phyloP scores from a whole-genome alignment of 495 filamentous ascomycete genomes.

The Hypoxylon subgilvum region DNA sequence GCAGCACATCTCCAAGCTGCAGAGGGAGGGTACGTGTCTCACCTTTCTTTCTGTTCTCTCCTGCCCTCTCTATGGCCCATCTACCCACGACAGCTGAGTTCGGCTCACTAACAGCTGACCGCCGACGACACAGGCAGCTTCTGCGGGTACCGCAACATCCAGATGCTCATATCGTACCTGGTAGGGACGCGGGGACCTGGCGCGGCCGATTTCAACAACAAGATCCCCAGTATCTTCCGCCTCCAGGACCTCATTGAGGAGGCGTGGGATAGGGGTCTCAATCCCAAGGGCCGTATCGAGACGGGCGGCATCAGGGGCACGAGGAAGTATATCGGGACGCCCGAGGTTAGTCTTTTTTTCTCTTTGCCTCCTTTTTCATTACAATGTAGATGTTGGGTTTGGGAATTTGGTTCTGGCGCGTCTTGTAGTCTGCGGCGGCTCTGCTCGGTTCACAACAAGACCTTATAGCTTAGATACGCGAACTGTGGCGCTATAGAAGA shows the following conservation, averaged over 20 bases:
- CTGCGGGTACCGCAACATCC: constrained; percentile 97
- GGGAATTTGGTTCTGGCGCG: too few relatives aligned
- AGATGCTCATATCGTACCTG: constrained; percentile 88
- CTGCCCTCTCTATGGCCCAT: neutral
- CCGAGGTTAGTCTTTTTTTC: constrained; percentile 67
- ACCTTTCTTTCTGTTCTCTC: neutral
- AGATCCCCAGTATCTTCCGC: constrained; percentile 77
- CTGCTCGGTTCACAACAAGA: too few relatives aligned
- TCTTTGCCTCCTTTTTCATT: neutral
- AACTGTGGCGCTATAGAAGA: too few relatives aligned
- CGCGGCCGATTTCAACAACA: constrained; percentile 61
- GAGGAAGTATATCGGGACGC: constrained; percentile 93
- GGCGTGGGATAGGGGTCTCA: constrained; percentile 89
- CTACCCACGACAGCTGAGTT: neutral
- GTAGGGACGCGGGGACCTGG: constrained; percentile 62
- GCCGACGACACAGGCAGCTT: constrained; percentile 69
- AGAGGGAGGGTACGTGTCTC: constrained; percentile 60
- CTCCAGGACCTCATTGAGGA: constrained; percentile 89
- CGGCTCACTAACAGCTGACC: neutral
- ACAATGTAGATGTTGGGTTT: neutral
- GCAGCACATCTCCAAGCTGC: constrained; percentile 81
- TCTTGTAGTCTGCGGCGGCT: too few relatives aligned
- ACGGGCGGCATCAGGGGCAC: constrained; percentile 89
- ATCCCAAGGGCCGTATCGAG: constrained; percentile 72
- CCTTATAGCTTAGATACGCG: too few relatives aligned